Base-by-base conservation (phyloP, 176 grass and related monocot genomes). In the Chrysopogon serrulatus region DNA sequence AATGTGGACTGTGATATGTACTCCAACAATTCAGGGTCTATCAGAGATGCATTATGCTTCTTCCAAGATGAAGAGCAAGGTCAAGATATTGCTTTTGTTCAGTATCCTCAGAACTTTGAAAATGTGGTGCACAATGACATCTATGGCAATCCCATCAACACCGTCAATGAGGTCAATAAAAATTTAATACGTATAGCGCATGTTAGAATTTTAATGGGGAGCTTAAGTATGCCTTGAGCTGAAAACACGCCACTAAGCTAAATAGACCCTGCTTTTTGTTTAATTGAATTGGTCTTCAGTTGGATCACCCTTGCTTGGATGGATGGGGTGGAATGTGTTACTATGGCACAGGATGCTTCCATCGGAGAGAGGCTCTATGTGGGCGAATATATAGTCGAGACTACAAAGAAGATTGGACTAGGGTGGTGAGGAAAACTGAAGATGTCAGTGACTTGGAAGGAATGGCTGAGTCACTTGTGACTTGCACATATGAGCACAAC, bases 1-100 rank as follows among this genome's bases (percentile, higher is more conserved):
- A 97, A 94, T 65, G 79, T 86, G 6, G 89, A 97, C 63, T 97
- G 94, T 27, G 94, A 97, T 65, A 97, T 94, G 94, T 92, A 94
- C 79, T 94, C 91, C 5, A 97, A 92, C 72, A 87, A 94, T 65
- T 90, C 91, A 30, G 79, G 87, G 15, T 87, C 85, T 44, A 72
- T 97, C 60, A 92, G 84, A 79, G 94, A 97, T 64, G 85, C 87
- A 27, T 36, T 94, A 28, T 94, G 94, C 41, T 92, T 97, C 83
- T 76, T 97, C 47, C 68, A 94, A 74, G 92, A 94, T 73, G 87
- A 90, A 85, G 62, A 92, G 27, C 86, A 87, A 76, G 85, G 94
- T 31, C 92, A 87, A 48, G 70, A 88, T 66, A 87, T 90, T 31
- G 85, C 82, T 65, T 97, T 89, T 79, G 89, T 97, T 28, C 94